Base-by-base conservation (phyloP, 441 rosid species). In the Kokia cookei region DNA sequence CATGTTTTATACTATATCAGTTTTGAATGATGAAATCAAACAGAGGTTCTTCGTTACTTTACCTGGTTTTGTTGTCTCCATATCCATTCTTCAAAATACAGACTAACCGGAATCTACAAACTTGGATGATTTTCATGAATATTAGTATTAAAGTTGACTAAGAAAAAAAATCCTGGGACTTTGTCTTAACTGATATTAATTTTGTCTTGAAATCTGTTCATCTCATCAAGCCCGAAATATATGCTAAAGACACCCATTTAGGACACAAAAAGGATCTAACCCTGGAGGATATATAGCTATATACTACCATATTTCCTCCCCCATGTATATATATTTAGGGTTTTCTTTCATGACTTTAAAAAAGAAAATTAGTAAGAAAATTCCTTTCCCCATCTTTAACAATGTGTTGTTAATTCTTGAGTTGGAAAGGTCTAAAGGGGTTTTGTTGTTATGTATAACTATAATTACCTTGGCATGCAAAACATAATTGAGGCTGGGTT, bases 391-490 rank as follows among this genome's bases (percentile, higher is more conserved):
- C 22, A 32, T 32, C 35, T 51, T 35, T 3, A 32, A 9, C 14
- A 51, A 32, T 15, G 7, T n/a, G n/a, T 24, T 24, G 12, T 24
- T 57, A 1, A 24, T 58, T 26, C 7, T 58, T 12, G 37, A 58
- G 63, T 26, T 58, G 7, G n/a, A 58, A 26, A 26, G 7, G 63
- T 12, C 15, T 58, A 10, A 54, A 69, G 62, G 61, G 5, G 2
- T 8, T 53, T 57, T 71, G 74, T 24, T 71, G 43, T 59, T 27
- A 50, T 29, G 26, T 67, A 50, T 3, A 51, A 9, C 43, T 48
- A 9, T 68, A 29, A 50, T 6, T 32, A 69, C 17, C 62, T 69
- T 43, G 54, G 43, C 74, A 71, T 71, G 74, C 66, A 71, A 58
- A 58, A 42, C 65, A 24, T 58, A 71, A 19, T 19, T 19, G 0